Conservation (phyloP, 1,284 basidiomycete species). For the Fomes fomentarius region DNA sequence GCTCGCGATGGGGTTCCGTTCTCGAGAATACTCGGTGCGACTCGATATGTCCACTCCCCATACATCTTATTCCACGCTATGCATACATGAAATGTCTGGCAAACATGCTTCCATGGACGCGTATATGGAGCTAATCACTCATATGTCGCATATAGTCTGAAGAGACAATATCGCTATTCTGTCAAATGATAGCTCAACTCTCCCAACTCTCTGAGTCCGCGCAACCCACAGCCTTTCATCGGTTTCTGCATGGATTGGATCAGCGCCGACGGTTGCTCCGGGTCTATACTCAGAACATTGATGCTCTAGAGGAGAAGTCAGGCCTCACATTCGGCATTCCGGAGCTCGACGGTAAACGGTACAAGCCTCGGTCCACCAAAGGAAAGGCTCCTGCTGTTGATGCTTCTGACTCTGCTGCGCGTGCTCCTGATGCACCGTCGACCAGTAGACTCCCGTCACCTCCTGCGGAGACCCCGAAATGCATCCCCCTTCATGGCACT, state of each 20-base stretch:
- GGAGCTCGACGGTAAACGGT: constrained; percentile 56
- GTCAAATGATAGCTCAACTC: constrained; percentile 86
- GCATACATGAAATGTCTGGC: too few relatives aligned
- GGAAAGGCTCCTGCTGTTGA: constrained; percentile 18
- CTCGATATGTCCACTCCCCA: too few relatives aligned
- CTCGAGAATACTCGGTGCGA: too few relatives aligned
- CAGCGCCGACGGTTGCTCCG: constrained; percentile 78
- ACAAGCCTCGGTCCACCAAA: constrained; percentile 45
- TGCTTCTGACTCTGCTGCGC: neutral
- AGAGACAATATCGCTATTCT: constrained; percentile 79
- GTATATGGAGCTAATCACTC: neutral
- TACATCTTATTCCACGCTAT: too few relatives aligned
- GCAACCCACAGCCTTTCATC: constrained; percentile 84
- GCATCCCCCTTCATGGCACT: constrained; percentile 91
- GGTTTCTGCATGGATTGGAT: constrained; percentile 76
- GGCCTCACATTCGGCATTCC: constrained; percentile 83
- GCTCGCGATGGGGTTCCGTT: too few relatives aligned
- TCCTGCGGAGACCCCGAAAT: constrained; percentile 62
- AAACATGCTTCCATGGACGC: neutral
- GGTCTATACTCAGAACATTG: constrained; percentile 96
- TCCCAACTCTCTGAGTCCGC: constrained; percentile 76
- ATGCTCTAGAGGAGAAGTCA: constrained; percentile 85
- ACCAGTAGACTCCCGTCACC: constrained; percentile 42
- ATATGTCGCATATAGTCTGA: constrained; percentile 55
- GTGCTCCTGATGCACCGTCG: constrained; percentile 12